Evolutionary conservation across 2,329 filamentous ascomycete species (phyloP).

Genomic region (Aspergillus pseudonomiae): DNA sequence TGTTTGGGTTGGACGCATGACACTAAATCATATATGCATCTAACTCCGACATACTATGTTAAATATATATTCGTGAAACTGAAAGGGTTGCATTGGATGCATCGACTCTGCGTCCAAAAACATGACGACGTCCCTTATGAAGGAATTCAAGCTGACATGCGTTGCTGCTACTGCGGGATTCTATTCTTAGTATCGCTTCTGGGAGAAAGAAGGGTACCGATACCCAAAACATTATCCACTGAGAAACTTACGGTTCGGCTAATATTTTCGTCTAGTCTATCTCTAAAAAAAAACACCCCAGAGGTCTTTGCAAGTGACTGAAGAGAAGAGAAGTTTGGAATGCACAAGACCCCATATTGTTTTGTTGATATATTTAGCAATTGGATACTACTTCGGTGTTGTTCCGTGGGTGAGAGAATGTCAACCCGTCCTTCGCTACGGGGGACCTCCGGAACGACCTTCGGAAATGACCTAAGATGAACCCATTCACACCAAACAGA

Average conservation of each 20-base stretch:
- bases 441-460: background rate
- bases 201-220: background rate
- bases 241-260: background rate
- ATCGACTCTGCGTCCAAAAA: background rate
- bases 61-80: background rate
- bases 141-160: background rate
- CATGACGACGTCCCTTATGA: background rate
- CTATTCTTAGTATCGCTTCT: background rate
- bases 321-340: background rate
- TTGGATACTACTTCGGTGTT: background rate
- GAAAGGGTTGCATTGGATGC: background rate
- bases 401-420: background rate
- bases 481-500: background rate
- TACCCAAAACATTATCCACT: background rate
- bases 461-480: background rate
- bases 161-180: background rate
- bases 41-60: conserved; percentile 2
- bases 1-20: background rate
- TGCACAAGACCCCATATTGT: background rate
- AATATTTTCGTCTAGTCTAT: background rate
- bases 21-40: conserved; percentile 1
- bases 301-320: background rate
- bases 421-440: background rate
- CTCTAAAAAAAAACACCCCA: background rate
- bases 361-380: conserved; percentile 6